phyloP scores from a whole-genome alignment of 177 flowering plant species.

The Vitis hybrid region DNA sequence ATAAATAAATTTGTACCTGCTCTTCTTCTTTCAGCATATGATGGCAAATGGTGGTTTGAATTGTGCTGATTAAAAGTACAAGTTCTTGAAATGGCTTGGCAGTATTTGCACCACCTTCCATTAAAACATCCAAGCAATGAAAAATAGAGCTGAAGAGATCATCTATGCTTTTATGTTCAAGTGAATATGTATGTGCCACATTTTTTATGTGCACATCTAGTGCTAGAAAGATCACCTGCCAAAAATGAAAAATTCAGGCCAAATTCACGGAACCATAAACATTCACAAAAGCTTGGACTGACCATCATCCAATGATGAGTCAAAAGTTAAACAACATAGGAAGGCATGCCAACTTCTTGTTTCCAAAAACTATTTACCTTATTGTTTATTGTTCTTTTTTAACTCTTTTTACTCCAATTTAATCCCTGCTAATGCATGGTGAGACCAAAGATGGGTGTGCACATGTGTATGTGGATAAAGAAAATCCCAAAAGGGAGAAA shows the following conservation, averaged over 20 bases:
- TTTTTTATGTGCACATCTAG: constrained; percentile 53
- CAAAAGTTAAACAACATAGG: too few relatives aligned
- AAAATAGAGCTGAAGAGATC: constrained; percentile 56
- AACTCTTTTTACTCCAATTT: background rate
- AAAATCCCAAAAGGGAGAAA: too few relatives aligned
- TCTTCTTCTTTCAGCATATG: constrained; percentile 90
- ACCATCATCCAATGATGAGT: background rate
- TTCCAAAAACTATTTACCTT: background rate
- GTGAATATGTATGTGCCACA: constrained; percentile 56
- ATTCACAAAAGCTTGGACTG: background rate
- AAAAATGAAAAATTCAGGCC: background rate
- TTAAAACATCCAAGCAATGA: constrained; percentile 32
- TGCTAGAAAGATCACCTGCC: constrained; percentile 74
- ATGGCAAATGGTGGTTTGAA: constrained; percentile 50
- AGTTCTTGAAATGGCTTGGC: constrained; percentile 47
- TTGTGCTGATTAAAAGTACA: constrained; percentile 40
- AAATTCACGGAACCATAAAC: constrained; percentile 1
- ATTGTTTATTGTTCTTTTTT: background rate
- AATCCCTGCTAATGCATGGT: background rate
- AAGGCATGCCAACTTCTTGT: background rate
- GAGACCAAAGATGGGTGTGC: too few relatives aligned
- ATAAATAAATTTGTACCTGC: constrained; percentile 47
- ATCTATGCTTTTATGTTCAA: constrained; percentile 65
- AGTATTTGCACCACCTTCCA: constrained; percentile 27
- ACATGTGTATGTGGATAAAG: too few relatives aligned